These are phyloP conservation scores for Penicillium alfredii DNA, from an alignment of 495 filamentous ascomycete genomes.

Conservation along the genomic window DNA sequence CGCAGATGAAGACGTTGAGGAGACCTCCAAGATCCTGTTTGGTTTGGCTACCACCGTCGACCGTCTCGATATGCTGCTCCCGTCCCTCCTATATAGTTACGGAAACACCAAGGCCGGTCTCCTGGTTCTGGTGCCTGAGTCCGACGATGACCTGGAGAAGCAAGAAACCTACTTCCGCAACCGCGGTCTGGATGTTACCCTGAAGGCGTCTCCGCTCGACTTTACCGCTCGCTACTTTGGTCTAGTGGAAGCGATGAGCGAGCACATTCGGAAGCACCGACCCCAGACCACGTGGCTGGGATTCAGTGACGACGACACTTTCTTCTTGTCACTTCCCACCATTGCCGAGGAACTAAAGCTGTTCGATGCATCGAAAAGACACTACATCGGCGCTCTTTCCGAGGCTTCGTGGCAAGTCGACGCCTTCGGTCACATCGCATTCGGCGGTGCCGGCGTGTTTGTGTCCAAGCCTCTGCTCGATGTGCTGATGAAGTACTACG, in stretches of 20 bases:
- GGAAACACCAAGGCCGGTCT: slow-evolving; percentile 45
- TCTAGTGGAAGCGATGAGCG: slow-evolving; percentile 51
- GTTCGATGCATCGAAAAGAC: slow-evolving; percentile 46
- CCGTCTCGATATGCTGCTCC: slow-evolving; percentile 43
- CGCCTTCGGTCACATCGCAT: slow-evolving; percentile 59
- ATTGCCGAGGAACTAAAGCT: slow-evolving; percentile 48
- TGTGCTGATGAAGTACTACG: slow-evolving; percentile 46
- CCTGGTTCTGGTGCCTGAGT: slow-evolving; percentile 44
- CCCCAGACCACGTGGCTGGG: slow-evolving; percentile 57
- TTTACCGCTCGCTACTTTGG: slow-evolving; percentile 61
- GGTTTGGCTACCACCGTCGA: slow-evolving; percentile 47
- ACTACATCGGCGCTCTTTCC: slow-evolving; percentile 58
- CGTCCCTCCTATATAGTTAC: slow-evolving; percentile 45
- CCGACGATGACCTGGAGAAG: slow-evolving; percentile 38
- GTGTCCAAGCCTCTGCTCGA: slow-evolving; percentile 54
- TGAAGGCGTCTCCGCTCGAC: slow-evolving; percentile 47
- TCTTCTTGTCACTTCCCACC: slow-evolving; percentile 57
- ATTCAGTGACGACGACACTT: slow-evolving; percentile 69
- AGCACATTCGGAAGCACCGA: slow-evolving; percentile 40
- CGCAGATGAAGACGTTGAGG: slow-evolving; percentile 39
- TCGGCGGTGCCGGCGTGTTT: slow-evolving; percentile 65
- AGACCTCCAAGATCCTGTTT: slow-evolving; percentile 47
- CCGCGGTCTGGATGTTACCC: slow-evolving; percentile 49
- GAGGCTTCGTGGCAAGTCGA: slow-evolving; percentile 56
- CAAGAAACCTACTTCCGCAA: slow-evolving; percentile 44